Evolutionary conservation across 75 land plant species (phyloP).

Genomic region (Gnetum montanum): DNA sequence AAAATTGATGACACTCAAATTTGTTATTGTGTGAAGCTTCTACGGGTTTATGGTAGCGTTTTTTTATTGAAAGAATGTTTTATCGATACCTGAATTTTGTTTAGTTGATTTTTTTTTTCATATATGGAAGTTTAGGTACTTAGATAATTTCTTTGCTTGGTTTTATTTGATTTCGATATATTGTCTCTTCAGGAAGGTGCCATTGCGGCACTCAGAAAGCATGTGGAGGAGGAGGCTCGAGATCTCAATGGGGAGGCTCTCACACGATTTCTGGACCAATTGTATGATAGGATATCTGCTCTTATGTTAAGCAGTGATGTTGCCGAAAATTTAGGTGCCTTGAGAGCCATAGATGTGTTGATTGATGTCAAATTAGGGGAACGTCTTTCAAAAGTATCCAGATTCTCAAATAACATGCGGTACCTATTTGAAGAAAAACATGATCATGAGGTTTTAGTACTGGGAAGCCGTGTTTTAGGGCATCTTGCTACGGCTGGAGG

Average conservation of each 20-base stretch:
- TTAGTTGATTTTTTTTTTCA: neutral
- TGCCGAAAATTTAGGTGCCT: conserved; percentile 75
- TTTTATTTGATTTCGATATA: too few species aligned
- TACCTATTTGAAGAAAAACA: conserved; percentile 73
- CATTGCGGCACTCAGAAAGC: conserved; percentile 37
- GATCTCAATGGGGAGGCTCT: conserved; percentile 86
- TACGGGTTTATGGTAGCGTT: neutral
- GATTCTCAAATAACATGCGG: conserved; percentile 51
- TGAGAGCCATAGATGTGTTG: conserved; percentile 74
- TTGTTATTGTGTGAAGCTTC: neutral
- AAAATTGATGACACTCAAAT: neutral
- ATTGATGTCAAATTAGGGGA: conserved; percentile 92
- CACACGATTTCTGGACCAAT: conserved; percentile 79
- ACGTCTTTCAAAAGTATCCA: conserved; percentile 78
- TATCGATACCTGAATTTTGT: neutral
- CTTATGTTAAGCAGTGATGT: conserved; percentile 65
- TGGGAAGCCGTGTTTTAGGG: conserved; percentile 79
- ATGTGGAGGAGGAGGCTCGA: conserved; percentile 83
- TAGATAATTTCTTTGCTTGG: too few species aligned
- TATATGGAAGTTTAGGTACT: too few species aligned
- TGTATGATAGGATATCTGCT: conserved; percentile 62
- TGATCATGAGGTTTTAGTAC: conserved; percentile 62
- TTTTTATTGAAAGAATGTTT: neutral
- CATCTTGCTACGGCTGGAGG: conserved; percentile 93
- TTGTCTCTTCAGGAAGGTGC: conserved; percentile 56